phyloP scores from a whole-genome alignment of 2,329 filamentous ascomycete genomes.

The Dactylellina drechsleri region DNA sequence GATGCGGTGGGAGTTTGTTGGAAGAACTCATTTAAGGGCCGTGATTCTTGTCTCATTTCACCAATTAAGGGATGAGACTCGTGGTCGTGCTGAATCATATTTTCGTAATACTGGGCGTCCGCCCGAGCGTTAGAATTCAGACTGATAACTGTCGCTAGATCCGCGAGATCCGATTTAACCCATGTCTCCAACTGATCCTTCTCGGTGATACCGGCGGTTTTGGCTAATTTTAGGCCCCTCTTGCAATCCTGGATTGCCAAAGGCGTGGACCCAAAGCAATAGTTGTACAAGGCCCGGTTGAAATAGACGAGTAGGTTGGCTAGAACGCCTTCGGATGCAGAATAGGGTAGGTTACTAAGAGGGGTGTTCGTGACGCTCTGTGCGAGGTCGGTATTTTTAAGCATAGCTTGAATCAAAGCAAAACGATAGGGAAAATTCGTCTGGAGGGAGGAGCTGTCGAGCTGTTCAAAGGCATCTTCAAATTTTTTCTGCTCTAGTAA shows the following conservation, averaged over 20 bases:
- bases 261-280: not conserved
- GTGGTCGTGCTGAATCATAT: conserved; percentile 5
- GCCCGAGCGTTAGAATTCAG: not conserved
- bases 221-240: conserved; percentile 23
- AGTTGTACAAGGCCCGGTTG: conserved; percentile 10
- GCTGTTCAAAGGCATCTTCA: not conserved
- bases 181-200: conserved; percentile 3
- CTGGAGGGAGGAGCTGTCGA: not conserved
- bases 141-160: conserved; percentile 3
- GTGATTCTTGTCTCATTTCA: too few species aligned
- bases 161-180: conserved; percentile 20
- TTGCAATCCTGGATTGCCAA: conserved; percentile 19
- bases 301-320: conserved; percentile 28
- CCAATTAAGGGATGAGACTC: not conserved
- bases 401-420: not conserved
- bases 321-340: conserved; percentile 8
- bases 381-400: too few species aligned
- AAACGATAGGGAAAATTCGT: not conserved
- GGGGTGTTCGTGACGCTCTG: too few species aligned
- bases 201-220: not conserved
- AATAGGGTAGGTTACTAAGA: conserved; percentile 6
- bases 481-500: conserved; percentile 7
- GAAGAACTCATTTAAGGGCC: too few species aligned
- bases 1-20: too few species aligned
- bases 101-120: conserved; percentile 13